Base-by-base conservation (phyloP, 352 stramenopile genomes). In the Pythium apleroticum region DNA sequence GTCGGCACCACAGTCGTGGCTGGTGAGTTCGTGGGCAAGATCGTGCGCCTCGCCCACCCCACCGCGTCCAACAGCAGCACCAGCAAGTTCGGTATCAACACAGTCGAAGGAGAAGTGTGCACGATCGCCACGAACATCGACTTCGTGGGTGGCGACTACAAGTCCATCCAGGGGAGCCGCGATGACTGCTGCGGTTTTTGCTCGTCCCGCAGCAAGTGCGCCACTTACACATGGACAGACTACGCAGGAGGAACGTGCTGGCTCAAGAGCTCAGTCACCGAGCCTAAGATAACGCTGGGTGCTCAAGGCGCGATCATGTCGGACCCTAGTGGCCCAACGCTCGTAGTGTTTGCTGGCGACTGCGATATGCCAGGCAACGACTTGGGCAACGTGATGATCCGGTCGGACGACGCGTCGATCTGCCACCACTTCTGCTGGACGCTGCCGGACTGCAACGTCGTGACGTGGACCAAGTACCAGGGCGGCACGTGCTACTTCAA, bases 141-240 rank as follows among this genome's bases (percentile, higher is more conserved):
- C 33, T 41, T 41, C 33, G 15, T 41, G 7, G 33, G 33, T 17
- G 12, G 33, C 33, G 33, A 41, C 33, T 41, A 19, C 33, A 41
- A 41, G 33, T 17, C 7, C 12, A 11, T 41, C 9, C 33, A 11
- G 3, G 33, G 33, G 3, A 11, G 33, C 33, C 15, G 7, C 7
- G 33, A 41, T 17, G 2, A 4, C 33, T 41, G 33, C 12, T 41
- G 33, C 4, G 30, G 30, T 10, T 35, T 35, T 10, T 35, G 30
- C 30, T 35, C 30, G 30, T 35, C 30, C 30, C 30, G 30, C 30
- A 75, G 63, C 33, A 17, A 11, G 33, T 11, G 7, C 15, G 33
- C 33, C 11, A 41, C 33, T 6, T 41, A 41, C 33, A 17, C 33
- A 17, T 41, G 33, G 33, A 41, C 33, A 17, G 15, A 41, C 33